Base-by-base conservation (phyloP, 2,329 filamentous ascomycete genomes). In the Phyllosticta citriasiana region DNA sequence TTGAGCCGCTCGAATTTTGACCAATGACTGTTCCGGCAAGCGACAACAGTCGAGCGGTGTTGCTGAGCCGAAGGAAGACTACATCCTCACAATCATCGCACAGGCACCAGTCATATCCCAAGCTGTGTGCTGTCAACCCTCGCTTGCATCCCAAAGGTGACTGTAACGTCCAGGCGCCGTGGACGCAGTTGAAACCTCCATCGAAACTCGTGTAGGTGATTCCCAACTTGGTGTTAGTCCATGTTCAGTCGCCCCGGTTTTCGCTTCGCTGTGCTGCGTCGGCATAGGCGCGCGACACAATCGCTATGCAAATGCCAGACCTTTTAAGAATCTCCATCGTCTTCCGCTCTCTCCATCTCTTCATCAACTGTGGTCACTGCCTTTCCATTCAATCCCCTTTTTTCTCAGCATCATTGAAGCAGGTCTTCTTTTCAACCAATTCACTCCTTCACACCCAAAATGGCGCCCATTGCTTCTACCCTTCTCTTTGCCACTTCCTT, bases 401-500 rank as follows among this genome's bases (percentile, higher is more conserved):
- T 35, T 52, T 47, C 14, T 53, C 26, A 8, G 25, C 53, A 26
- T 52, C 35, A 8, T 59, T 14, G 47, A 59, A 53, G 57, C 52
- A 33, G 52, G 57, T 47, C 30, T 54, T 54, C 26, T 47, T 24
- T 60, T 47, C 8, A 57, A 53, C 40, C 22, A 19, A 6, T 50
- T 19, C 27, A 53, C 56, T 53, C 53, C 35, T 25, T 30, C 16
- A 22, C 24, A 25, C 9, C 35, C 57, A 30, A 14, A 26, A 63
- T 54, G 58, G 4, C 19, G 30, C 50, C 22, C 22, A 25, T 68
- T 25, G 65, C 33, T 19, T 16, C 63, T 9, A 63, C 65, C 62
- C 54, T 70, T 26, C 50, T 47, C 10, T 5, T 55, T 24, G 22
- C 51, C 30, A 56, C 50, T 10, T 74, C 75, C 53, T 72, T 91